These are phyloP conservation scores for Garcileccinum viscosum DNA, from an alignment of 1,284 basidiomycete species.

Conservation along the genomic window DNA sequence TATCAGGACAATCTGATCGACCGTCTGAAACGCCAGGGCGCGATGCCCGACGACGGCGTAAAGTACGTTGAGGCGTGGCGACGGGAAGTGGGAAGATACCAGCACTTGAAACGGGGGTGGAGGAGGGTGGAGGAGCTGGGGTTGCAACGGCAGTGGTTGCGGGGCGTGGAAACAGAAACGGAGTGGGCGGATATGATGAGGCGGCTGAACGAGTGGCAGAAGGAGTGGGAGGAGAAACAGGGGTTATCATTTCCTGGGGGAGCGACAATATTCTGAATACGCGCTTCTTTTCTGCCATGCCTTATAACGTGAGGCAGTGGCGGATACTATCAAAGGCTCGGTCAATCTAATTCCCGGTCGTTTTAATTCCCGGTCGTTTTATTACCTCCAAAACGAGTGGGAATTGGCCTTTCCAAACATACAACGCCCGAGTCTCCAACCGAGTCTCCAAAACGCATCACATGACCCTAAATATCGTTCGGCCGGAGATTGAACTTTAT, in stretches of 20 bases:
- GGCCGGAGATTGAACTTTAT: too few relatives aligned
- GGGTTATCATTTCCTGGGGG: conserved; percentile 23
- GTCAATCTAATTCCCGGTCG: too few relatives aligned
- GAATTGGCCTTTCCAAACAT: too few relatives aligned
- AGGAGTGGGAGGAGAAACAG: conserved; percentile 46
- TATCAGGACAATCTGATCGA: conserved; percentile 57
- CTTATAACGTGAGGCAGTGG: too few relatives aligned
- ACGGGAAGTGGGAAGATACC: conserved; percentile 41
- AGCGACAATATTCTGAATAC: conserved; percentile 11
- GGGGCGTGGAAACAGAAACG: conserved; percentile 45
- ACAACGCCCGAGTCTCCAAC: too few relatives aligned
- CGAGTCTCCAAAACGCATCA: too few relatives aligned
- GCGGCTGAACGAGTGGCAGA: conserved; percentile 54
- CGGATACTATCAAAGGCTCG: too few relatives aligned
- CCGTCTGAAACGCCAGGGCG: conserved; percentile 49
- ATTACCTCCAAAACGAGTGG: too few relatives aligned
- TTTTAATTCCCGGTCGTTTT: too few relatives aligned
- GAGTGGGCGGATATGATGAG: conserved; percentile 58
- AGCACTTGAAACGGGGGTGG: conserved; percentile 52
- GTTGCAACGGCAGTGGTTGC: conserved; percentile 42
- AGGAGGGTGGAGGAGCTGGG: conserved; percentile 48
- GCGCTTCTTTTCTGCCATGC: too few relatives aligned
- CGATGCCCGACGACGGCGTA: conserved; percentile 47
- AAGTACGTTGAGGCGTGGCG: conserved; percentile 59
- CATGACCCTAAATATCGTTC: too few relatives aligned